These are phyloP conservation scores for Diaporthe nobilis DNA, from an alignment of 2,329 filamentous ascomycete genomes.

Conservation along the genomic window DNA sequence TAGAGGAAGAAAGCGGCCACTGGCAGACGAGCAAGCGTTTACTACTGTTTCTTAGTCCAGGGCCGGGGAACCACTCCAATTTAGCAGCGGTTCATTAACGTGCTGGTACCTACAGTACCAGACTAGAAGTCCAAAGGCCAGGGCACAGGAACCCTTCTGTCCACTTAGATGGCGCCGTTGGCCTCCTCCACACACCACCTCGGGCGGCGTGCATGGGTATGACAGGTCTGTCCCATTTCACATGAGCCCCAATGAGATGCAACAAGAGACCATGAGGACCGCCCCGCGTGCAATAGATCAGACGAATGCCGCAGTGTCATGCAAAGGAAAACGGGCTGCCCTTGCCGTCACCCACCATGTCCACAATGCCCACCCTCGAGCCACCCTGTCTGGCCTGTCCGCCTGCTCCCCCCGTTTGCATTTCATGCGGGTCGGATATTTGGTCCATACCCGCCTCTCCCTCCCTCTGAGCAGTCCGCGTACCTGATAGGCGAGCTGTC, in stretches of 20 bases:
- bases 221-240: conserved; percentile 19
- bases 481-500: conserved; percentile 5
- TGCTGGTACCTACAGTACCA: not conserved
- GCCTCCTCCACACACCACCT: conserved; percentile 28
- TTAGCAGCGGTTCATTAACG: not conserved
- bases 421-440: conserved; percentile 30
- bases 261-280: conserved; percentile 3
- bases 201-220: conserved; percentile 19
- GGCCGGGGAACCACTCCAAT: not conserved
- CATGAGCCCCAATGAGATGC: conserved; percentile 32
- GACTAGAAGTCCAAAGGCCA: too few relatives aligned
- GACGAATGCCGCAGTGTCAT: conserved; percentile 7
- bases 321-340: not conserved
- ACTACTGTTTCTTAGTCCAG: not conserved
- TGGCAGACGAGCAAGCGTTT: not conserved
- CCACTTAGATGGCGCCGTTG: conserved; percentile 27
- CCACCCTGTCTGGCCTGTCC: too few relatives aligned
- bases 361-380: not conserved
- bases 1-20: conserved; percentile 1
- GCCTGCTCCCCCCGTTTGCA: not conserved
- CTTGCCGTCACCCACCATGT: not conserved
- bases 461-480: not conserved
- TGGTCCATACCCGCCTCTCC: not conserved
- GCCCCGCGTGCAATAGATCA: conserved; percentile 30
- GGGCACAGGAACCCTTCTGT: conserved; percentile 5